Conservation (phyloP, 345 rosid genomes). For the Euclidium syriacum region DNA sequence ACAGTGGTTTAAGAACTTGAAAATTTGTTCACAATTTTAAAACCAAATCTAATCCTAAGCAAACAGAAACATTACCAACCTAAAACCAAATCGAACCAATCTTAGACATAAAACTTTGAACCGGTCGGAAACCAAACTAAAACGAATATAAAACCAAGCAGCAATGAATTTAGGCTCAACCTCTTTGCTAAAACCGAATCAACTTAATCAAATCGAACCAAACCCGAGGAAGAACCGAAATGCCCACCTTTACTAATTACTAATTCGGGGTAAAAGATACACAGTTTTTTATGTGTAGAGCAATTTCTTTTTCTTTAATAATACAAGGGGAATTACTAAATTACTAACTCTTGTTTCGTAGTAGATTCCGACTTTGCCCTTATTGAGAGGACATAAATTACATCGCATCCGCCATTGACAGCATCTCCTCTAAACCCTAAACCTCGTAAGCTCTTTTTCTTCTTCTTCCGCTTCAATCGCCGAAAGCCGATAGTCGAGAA, state of each 20-base stretch:
- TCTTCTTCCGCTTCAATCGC: conserved; percentile 8
- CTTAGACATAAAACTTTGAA: no score
- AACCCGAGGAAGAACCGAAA: neutral
- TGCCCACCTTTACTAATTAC: no score
- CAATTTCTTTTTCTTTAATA: neutral
- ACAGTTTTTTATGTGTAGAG: neutral
- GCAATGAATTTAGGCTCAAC: no score
- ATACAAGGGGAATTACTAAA: conserved; percentile 17
- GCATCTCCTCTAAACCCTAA: conserved; percentile 20
- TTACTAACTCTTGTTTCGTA: neutral
- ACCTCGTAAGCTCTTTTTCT: neutral
- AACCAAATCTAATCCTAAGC: no score
- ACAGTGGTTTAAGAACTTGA: no score
- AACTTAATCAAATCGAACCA: neutral
- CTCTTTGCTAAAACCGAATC: no score
- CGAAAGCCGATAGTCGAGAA: neutral
- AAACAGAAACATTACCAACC: no score
- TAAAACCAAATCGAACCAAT: no score
- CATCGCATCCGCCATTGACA: neutral
- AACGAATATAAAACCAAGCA: no score
- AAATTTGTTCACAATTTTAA: no score
- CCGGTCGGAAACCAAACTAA: no score
- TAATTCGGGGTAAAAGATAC: neutral
- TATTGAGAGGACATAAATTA: neutral
- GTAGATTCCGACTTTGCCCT: neutral